Base-by-base conservation (phyloP, 1,284 basidiomycete species). In the Ustilago nuda region DNA sequence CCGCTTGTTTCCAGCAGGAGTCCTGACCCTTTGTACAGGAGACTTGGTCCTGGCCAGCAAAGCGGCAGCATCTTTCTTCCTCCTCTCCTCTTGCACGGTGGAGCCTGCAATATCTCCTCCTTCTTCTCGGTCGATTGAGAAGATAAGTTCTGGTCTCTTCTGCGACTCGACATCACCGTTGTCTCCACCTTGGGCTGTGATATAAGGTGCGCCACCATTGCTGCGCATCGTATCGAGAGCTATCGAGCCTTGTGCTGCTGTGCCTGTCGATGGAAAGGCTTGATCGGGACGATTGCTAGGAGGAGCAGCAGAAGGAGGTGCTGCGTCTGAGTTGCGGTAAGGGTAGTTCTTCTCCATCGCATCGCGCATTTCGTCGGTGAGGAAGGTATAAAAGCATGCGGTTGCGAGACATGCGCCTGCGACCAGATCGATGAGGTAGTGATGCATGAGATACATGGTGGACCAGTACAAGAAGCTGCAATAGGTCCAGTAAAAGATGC, bases 401-500 rank as follows among this genome's bases (percentile, higher is more conserved):
- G 92, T 92, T 23, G 94, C 92, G 66, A 99, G 89, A 85, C 95
- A 97, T 0, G 93, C 94, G 8, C 96, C 96, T 3, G 92, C 93
- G 41, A 95, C 93, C 79, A 98, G 92, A 84, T 99, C 97, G 87
- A 99, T 94, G 79, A 98, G 91, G 88, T 98, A 99, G 88, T 98
- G 85, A 57, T 86, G 85, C 77, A 83, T 84, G 30, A 84, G 76
- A 60, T 79, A 80, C 96, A 99, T 99, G 37, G 96, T 99, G 30
- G 93, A 92, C 96, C 95, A 98, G 87, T 97, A 99, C 1, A 99
- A 89, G 37, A 94, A 88, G n/a, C 90, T 91, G 2, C 91, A 91
- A 86, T 99, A 98, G 0, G 87, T 88, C 94, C 94, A 98, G 68
- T 92, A 91, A 74, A 90, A 90, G 2, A 87, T 81, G 13, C 61